Conservation (phyloP, 2,329 filamentous ascomycete genomes). For the Coniella lustricola region DNA sequence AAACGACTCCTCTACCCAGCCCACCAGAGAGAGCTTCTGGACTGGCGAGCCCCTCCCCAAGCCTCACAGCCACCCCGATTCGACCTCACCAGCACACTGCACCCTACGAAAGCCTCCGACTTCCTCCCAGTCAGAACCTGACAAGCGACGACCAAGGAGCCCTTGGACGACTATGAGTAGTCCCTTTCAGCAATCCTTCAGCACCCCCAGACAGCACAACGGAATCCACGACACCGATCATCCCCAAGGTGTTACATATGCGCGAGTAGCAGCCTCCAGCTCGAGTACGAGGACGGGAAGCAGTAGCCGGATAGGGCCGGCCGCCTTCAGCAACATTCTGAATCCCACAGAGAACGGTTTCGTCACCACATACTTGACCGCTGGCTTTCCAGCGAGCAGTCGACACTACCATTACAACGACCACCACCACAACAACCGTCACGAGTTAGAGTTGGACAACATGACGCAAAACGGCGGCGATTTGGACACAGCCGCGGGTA, state of each 20-base stretch:
- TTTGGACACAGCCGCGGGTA: conserved; percentile 19
- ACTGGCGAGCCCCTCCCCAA: background rate
- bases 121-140: background rate
- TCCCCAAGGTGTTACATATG: conserved; percentile 32
- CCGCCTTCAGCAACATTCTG: conserved; percentile 48
- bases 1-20: too few species aligned
- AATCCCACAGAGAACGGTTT: conserved; percentile 37
- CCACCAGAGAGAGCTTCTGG: too few species aligned
- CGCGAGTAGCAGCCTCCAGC: conserved; percentile 31
- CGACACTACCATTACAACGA: too few species aligned
- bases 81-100: background rate
- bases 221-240: conserved; percentile 16
- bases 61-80: background rate
- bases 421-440: background rate
- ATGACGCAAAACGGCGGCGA: conserved; percentile 24
- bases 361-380: background rate
- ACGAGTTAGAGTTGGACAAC: background rate
- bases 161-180: conserved; percentile 8
- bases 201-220: conserved; percentile 3
- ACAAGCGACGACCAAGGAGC: background rate
- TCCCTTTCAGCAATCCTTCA: conserved; percentile 9
- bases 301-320: conserved; percentile 20
- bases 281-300: conserved; percentile 30
- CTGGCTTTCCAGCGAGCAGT: background rate
- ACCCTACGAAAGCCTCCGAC: background rate